Evolutionary conservation across 2,329 filamentous ascomycete species (phyloP), one percentile per base, ranked within the genome.

Genomic region (Fusarium sp.): DNA sequence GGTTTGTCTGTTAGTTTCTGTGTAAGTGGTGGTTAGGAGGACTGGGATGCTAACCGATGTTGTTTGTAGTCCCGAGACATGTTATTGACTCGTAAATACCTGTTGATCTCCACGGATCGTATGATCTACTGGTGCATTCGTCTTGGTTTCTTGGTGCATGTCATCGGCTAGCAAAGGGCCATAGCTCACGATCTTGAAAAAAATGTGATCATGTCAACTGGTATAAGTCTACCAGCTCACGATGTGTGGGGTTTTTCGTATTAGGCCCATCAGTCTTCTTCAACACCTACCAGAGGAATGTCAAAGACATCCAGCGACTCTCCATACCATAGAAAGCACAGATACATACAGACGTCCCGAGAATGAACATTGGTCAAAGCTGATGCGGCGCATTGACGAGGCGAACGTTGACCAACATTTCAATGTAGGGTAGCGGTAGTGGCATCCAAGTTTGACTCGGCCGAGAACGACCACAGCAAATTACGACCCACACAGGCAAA

Each of bases 341-440:
- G 52, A 59, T 44, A 36, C 21, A 53, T 24, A 34, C 34, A 28
- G 1, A 56, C 47, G 9, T n/a, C 36, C 15, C 28, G 36, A 38
- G 34, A 38, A 57, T 17, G 45, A 28, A 38, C 9, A 21, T 10
- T 17, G 5, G 13, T 40, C 21, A 6, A 26, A 63, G 15, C 13
- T 6, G 17, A 15, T 21, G 17, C 22, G 38, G 5, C 22, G 47
- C 45, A 53, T 69, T 52, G 19, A 43, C 21, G 31, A 61, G 43
- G 43, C 46, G 36, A 28, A 50, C 19, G 17, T 31, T 15, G 19
- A 24, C 26, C n/a, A 24, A 28, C 49, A 22, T 31, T 2, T 47
- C 34, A 11, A 46, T 62, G 56, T 69, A 69, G 66, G 66, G 66
- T 69, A 69, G 50, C 21, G 3, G 9, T n/a, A 13, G 14, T n/a